These are phyloP conservation scores for Recurvomyces mirabilis DNA, from an alignment of 495 filamentous ascomycete species.

Conservation along the genomic window DNA sequence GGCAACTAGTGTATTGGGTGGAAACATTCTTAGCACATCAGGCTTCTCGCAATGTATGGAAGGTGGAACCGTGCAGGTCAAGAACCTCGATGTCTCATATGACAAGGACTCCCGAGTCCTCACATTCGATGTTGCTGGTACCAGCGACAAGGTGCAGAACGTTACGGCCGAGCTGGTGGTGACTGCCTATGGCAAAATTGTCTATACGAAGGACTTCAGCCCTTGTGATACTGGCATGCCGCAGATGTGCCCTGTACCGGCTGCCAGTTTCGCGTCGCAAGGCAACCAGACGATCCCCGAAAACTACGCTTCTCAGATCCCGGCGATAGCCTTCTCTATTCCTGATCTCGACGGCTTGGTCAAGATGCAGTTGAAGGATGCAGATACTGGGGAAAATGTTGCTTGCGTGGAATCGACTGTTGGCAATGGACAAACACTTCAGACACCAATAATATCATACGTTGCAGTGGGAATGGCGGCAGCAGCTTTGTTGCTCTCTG, in stretches of 20 bases:
- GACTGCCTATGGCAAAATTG: slow-evolving; percentile 71
- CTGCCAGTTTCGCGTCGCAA: slow-evolving; percentile 58
- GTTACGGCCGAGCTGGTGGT: slow-evolving; percentile 70
- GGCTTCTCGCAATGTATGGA: slow-evolving; percentile 68
- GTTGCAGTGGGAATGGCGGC: slow-evolving; percentile 80
- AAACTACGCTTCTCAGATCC: slow-evolving; percentile 61
- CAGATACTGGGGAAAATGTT: slow-evolving; percentile 47
- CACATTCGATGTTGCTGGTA: slow-evolving; percentile 73
- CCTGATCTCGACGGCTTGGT: slow-evolving; percentile 86
- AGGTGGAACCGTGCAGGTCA: slow-evolving; percentile 56
- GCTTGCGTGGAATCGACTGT: slow-evolving; percentile 78
- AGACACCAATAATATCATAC: slow-evolving; percentile 67
- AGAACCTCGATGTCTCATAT: slow-evolving; percentile 67
- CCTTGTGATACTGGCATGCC: slow-evolving; percentile 67
- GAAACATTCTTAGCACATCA: slow-evolving; percentile 64
- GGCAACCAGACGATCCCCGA: slow-evolving; percentile 60
- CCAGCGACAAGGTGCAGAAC: slow-evolving; percentile 61
- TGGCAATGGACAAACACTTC: slow-evolving; percentile 73
- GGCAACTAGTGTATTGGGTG: slow-evolving; percentile 38
- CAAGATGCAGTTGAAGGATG: slow-evolving; percentile 60
- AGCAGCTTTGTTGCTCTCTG: slow-evolving; percentile 64
- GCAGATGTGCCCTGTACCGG: slow-evolving; percentile 75
- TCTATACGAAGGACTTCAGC: slow-evolving; percentile 72
- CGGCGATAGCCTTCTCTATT: slow-evolving; percentile 79
- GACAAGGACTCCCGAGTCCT: slow-evolving; percentile 59